Base-by-base conservation (phyloP, 2,329 filamentous ascomycete species). In the Venturia effusa region DNA sequence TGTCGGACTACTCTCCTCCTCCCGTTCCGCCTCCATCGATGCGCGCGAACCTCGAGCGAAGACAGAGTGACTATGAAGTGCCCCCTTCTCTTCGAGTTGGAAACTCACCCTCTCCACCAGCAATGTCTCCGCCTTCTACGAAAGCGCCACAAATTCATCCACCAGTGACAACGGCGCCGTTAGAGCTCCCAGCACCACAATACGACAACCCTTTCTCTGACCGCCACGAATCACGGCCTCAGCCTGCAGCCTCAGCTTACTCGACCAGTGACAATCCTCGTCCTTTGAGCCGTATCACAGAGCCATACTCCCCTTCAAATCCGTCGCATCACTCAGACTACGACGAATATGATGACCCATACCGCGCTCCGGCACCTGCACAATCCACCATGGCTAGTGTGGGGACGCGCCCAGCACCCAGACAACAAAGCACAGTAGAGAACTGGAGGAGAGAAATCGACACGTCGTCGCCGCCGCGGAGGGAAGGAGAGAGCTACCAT, bases 401-500 rank as follows among this genome's bases (percentile, higher is more conserved):
- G 27, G 62, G 45, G 41, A 24, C 61, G 61, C 61, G 43, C 59
- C 59, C 65, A 7, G 22, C n/a, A 17, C 55, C 40, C 8, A 57
- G 51, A 57, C 51, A 57, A 34, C 48, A 66, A 62, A 15, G 43
- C 64, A 24, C 48, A 61, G 24, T 17, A 67, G 70, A 55, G 41
- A 22, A 41, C 27, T 55, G 65, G 61, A 34, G 61, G 22, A n/a
- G 68, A 61, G 19, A 68, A 67, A 40, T 66, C 69, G 19, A 67
- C 68, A 24, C n/a, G 24, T 32, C 24, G 6, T 51, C 24, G 1
- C 41, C 41, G 15, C 51, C 51, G 27, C 6, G 51, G 7, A 57
- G 8, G 19, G 27, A 57, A n/a, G 51, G 51, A 41, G 40, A 59
- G 43, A 64, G 7, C 6, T 74, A 74, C 59, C 69, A 73, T 30